These are phyloP conservation scores for Ilex aquifolium DNA, from an alignment of 257 asterid species.

Conservation along the genomic window DNA sequence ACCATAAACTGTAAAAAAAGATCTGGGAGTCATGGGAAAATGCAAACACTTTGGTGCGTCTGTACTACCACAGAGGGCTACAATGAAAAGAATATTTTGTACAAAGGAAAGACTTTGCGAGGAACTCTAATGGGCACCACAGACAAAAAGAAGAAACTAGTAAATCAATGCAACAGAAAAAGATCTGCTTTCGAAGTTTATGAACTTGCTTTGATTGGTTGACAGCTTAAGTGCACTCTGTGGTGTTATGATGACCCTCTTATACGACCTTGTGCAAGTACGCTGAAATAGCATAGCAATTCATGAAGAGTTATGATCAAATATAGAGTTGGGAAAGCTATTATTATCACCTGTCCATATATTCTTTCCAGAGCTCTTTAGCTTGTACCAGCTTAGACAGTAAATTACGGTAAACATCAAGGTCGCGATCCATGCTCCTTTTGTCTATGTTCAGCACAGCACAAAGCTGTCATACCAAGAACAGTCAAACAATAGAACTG, in stretches of 20 bases:
- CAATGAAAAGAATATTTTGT: too few relatives aligned
- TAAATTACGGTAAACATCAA: constrained; percentile 91
- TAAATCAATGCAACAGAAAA: too few relatives aligned
- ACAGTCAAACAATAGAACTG: constrained; percentile 12
- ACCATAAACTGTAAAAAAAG: not conserved
- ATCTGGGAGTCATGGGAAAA: not conserved
- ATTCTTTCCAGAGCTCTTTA: constrained; percentile 84
- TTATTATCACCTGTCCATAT: constrained; percentile 67
- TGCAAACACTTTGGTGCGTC: not conserved
- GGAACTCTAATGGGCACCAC: too few relatives aligned
- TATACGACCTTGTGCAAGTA: too few relatives aligned
- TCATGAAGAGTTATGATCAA: too few relatives aligned
- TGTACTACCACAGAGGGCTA: not conserved
- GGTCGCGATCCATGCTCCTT: constrained; percentile 93
- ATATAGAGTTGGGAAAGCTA: constrained; percentile 3
- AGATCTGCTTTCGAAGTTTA: too few relatives aligned
- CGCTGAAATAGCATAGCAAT: too few relatives aligned
- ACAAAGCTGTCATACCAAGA: constrained; percentile 63
- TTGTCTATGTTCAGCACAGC: constrained; percentile 77
- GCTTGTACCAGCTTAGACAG: constrained; percentile 99
- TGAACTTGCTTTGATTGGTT: too few relatives aligned
- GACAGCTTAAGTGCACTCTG: too few relatives aligned
- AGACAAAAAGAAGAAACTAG: too few relatives aligned
- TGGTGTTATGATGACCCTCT: too few relatives aligned
- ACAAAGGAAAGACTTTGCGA: too few relatives aligned